A percentile compares a stretch with the other conserved stretches of the same genome.
These are phyloP conservation scores for Protea cynaroides DNA, from an alignment of 164 flowering plant species.

Conservation along the genomic window DNA sequence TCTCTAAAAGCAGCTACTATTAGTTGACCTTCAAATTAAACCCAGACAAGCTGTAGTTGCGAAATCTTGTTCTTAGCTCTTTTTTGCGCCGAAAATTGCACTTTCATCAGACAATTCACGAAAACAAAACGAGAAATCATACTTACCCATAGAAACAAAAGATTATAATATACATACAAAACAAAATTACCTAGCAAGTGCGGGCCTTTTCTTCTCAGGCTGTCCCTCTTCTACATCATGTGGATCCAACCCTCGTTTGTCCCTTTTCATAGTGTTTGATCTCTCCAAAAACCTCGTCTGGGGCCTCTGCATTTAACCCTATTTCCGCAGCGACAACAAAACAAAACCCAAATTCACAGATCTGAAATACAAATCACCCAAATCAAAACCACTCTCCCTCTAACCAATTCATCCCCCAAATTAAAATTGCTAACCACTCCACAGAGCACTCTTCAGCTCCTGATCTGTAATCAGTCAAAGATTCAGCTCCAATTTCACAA, in stretches of 20 bases:
- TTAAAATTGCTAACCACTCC: neutral
- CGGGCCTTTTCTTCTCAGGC: slow-evolving; percentile 72
- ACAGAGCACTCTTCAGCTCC: neutral
- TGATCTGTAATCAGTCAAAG: neutral
- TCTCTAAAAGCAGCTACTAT: neutral
- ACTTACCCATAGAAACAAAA: neutral
- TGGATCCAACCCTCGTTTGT: slow-evolving; percentile 56
- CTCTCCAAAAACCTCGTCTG: slow-evolving; percentile 51
- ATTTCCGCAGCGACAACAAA: neutral
- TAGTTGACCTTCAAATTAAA: neutral
- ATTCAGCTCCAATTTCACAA: neutral
- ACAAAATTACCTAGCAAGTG: slow-evolving; percentile 65
- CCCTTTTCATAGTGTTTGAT: slow-evolving; percentile 44
- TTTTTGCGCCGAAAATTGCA: neutral
- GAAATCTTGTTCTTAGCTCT: neutral
- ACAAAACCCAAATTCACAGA: slow-evolving; percentile 27
- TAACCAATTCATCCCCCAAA: too few relatives aligned
- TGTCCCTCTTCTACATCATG: slow-evolving; percentile 45
- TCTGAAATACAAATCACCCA: slow-evolving; percentile 20
- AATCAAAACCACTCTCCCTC: neutral
- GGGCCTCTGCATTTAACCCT: slow-evolving; percentile 35
- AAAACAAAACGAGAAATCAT: neutral
- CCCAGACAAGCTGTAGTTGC: neutral
- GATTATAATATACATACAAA: neutral
- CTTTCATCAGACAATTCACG: neutral